Base-by-base conservation (phyloP, 1,284 basidiomycete species). In the Marasmius tenuissimus region DNA sequence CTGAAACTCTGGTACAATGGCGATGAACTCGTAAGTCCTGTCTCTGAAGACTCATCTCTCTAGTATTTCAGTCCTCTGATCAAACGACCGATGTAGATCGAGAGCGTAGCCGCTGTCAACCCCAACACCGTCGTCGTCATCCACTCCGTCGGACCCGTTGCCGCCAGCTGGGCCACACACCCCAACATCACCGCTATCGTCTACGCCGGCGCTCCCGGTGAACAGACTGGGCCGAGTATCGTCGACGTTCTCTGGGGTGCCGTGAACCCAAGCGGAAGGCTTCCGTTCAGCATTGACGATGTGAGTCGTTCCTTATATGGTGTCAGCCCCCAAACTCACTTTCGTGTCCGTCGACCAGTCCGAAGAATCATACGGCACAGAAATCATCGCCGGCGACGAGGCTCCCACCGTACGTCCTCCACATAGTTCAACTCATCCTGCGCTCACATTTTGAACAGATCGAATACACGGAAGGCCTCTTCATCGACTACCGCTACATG, bases 401-500 rank as follows among this genome's bases (percentile, higher is more conserved):
- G 81, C 78, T 67, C 77, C 79, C 7, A 70, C 72, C 48, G 78
- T 79, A 57, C 54, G 71, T 63, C 83, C 8, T 84, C 84, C 64
- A 83, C 79, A 38, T 83, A 40, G 80, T 72, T 68, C 73, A 8
- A 34, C 14, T 40, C 16, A n/a, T 38, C 10, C 27, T n/a, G 2
- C 27, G 4, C 27, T 27, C 27, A 27, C 27, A 27, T 27, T 27
- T 27, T 4, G 27, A 27, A 27, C 39, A 81, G 78, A 75, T 82
- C 61, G 64, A 76, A 49, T 81, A 80, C 59, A 73, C 70, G 1
- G 80, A 81, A 64, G 73, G 73, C 45, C 72, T 82, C 27, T 67
- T 78, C 38, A 81, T 93, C 67, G 91, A 93, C 74, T 92, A 92
- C 73, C 78, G 88, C 40, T 85, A 86, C 71, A 92, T 93, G 77